Base-by-base conservation (phyloP, 192 early-diverging fungal species). In the Coemansia sp. region DNA sequence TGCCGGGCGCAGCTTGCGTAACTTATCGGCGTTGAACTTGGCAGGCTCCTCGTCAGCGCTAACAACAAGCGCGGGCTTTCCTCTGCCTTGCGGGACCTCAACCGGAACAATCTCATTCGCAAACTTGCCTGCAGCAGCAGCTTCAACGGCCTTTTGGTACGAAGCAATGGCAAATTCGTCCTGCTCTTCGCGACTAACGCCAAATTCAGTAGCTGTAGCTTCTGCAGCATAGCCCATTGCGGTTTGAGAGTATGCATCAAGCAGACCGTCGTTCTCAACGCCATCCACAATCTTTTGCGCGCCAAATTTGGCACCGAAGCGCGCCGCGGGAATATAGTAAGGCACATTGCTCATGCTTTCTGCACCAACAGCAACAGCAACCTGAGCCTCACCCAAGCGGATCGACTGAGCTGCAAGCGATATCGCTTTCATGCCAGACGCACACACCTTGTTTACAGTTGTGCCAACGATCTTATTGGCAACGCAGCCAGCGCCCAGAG, bases 301-400 rank as follows among this genome's bases (percentile, higher is more conserved):
- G 41, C 90, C 90, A 55, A 87, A 91, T 60, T 86, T 89, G 56
- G 84, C 81, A 39, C 90, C 90, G 54, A 86, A 85, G 46, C 90
- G 86, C 59, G 83, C 83, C 58, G 87, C 84, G 40, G 90, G 88
- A 26, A 89, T 64, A 60, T 90, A 90, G 79, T 87, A 90, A 15
- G 90, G 90, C 30, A 85, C 84, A 56, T 88, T 90, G 63, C 86
- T 85, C 90, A 92, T 92, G 47, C 87, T 88, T 63, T 92, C 90
- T 28, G 83, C 79, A 40, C 90, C 90, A 53, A 82, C 89, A 39
- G 88, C 88, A 53, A 90, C 87, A 37, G 83, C 79, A 26, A 88
- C 82, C 48, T 90, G 83, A 14, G 76, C 82, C 39, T 86, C 80
- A 51, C 89, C 90, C 16, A 85, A 79, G 47, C 84, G 76, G 67